These are phyloP conservation scores for Lachancea mirantina DNA, from an alignment of 805 yeast genomes.

Conservation along the genomic window DNA sequence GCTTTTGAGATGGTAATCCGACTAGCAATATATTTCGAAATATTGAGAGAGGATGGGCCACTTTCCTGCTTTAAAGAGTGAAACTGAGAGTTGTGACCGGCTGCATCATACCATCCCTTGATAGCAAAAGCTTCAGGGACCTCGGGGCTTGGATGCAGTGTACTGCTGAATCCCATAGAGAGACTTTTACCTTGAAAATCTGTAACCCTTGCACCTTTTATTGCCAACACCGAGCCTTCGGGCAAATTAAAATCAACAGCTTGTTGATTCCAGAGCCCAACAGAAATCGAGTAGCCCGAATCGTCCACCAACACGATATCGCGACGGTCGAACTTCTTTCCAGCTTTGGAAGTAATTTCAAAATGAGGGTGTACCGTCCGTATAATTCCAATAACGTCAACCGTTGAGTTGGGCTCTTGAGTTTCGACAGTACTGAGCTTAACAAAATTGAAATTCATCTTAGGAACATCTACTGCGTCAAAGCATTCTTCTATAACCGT, in stretches of 20 bases:
- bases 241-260: constrained; percentile 72
- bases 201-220: constrained; percentile 82
- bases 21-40: constrained; percentile 39
- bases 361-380: constrained; percentile 67
- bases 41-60: constrained; percentile 31
- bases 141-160: constrained; percentile 76
- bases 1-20: constrained; percentile 64
- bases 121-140: constrained; percentile 78
- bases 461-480: constrained; percentile 63
- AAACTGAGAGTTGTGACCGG: constrained; percentile 59
- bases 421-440: constrained; percentile 59
- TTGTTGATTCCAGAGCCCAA: constrained; percentile 86
- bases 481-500: constrained; percentile 63
- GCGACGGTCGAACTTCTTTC: constrained; percentile 88
- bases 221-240: constrained; percentile 79
- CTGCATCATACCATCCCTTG: constrained; percentile 91
- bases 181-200: constrained; percentile 85
- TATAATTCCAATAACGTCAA: constrained; percentile 85
- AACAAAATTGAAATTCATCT: constrained; percentile 67
- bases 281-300: constrained; percentile 61
- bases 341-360: constrained; percentile 83
- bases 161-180: constrained; percentile 72
- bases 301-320: constrained; percentile 83
- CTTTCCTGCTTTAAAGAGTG: constrained; percentile 52
- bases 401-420: constrained; percentile 60